phyloP scores from a whole-genome alignment of 345 rosid species.

The Brassica rapa region DNA sequence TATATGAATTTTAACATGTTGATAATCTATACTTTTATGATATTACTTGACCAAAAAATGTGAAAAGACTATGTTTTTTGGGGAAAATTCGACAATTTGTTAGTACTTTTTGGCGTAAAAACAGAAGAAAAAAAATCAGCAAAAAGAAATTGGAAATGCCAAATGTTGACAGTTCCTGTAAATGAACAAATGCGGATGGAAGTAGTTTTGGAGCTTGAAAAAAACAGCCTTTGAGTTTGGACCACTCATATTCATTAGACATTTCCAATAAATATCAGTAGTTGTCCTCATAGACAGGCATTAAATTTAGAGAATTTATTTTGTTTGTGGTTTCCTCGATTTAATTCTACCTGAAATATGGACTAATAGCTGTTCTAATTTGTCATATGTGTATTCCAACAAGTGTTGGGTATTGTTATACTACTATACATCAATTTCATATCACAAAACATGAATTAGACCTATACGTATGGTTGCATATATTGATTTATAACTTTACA shows the following conservation, averaged over 20 bases:
- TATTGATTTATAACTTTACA: constrained; percentile 22
- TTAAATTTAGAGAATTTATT: constrained; percentile 1
- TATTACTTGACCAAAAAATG: constrained; percentile 21
- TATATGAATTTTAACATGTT: not conserved
- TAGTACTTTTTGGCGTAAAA: constrained; percentile 22
- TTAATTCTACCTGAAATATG: constrained; percentile 11
- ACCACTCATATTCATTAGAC: constrained; percentile 40
- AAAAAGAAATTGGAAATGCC: constrained; percentile 15
- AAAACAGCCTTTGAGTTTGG: constrained; percentile 31
- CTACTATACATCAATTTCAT: not conserved
- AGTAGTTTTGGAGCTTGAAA: constrained; percentile 10
- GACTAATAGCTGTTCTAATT: constrained; percentile 25
- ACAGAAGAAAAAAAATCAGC: constrained; percentile 26
- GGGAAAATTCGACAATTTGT: not conserved
- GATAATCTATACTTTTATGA: not conserved
- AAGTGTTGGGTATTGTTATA: not conserved
- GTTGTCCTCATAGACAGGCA: constrained; percentile 35
- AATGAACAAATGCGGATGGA: constrained; percentile 23
- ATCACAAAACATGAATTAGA: not conserved
- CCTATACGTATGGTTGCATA: constrained; percentile 24
- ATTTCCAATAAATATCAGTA: constrained; percentile 35
- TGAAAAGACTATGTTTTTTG: constrained; percentile 15
- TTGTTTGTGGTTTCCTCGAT: constrained; percentile 17
- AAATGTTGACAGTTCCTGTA: constrained; percentile 28
- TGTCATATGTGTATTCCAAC: constrained; percentile 5